phyloP scores from a whole-genome alignment of 2,329 filamentous ascomycete species.

The Chaetomium sp. region DNA sequence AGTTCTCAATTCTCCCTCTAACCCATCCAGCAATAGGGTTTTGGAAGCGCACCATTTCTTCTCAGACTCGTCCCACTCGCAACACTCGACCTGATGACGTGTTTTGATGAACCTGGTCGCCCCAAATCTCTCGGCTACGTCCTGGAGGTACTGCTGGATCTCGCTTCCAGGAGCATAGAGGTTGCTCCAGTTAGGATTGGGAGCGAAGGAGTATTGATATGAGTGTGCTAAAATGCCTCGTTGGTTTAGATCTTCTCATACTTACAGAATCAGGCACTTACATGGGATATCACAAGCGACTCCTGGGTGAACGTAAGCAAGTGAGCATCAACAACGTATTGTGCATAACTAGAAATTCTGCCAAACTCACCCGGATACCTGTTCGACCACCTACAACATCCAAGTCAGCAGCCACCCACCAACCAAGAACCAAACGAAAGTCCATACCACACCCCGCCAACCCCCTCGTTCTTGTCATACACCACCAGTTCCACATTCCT shows the following conservation, averaged over 20 bases:
- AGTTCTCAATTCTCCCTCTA: not conserved
- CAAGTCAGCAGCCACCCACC: not conserved
- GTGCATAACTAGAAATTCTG: not conserved
- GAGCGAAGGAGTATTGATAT: slow-evolving; percentile 50
- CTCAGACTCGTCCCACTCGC: slow-evolving; percentile 34
- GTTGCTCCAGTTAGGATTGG: slow-evolving; percentile 47
- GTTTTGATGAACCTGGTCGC: slow-evolving; percentile 42
- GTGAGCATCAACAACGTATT: not conserved
- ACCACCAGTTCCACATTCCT: slow-evolving; percentile 31
- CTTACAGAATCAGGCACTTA: slow-evolving; percentile 18
- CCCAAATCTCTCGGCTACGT: slow-evolving; percentile 40
- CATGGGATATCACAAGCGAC: slow-evolving; percentile 34
- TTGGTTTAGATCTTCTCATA: not conserved
- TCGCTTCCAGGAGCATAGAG: slow-evolving; percentile 45
- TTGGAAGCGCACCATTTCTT: slow-evolving; percentile 33
- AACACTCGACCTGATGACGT: slow-evolving; percentile 34
- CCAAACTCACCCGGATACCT: slow-evolving; percentile 27
- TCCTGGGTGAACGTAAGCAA: slow-evolving; percentile 11
- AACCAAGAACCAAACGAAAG: not conserved
- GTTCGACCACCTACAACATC: slow-evolving; percentile 27
- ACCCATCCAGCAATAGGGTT: not conserved
- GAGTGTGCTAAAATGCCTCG: slow-evolving; percentile 37
- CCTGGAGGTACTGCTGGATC: slow-evolving; percentile 43
- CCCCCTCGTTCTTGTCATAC: slow-evolving; percentile 31
- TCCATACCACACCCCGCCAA: slow-evolving; percentile 32